phyloP scores from a whole-genome alignment of 129 eudicot species.

The Logfia minima region DNA sequence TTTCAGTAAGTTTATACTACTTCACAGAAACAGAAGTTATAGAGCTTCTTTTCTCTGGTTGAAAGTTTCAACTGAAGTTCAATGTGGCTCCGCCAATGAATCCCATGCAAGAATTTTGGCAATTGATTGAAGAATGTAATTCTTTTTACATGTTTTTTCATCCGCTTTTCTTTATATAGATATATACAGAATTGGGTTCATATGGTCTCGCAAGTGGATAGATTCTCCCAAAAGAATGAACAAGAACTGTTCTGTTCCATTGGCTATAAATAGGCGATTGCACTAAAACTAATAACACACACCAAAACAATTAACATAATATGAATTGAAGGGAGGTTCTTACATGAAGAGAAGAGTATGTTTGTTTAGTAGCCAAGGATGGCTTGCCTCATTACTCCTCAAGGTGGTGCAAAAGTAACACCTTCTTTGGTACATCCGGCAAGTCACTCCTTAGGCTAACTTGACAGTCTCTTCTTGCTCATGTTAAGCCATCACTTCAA shows the following conservation, averaged over 20 bases:
- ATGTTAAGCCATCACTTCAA: conserved; percentile 18
- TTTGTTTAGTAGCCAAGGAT: conserved; percentile 65
- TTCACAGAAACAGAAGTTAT: too few species aligned
- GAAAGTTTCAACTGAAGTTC: too few species aligned
- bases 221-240: neutral
- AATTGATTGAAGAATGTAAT: too few species aligned
- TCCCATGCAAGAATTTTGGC: neutral
- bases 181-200: neutral
- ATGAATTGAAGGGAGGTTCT: conserved; percentile 12
- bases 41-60: too few species aligned
- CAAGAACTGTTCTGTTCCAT: neutral
- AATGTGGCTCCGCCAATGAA: neutral
- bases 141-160: too few species aligned
- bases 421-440: conserved; percentile 17
- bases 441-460: conserved; percentile 20
- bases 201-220: neutral
- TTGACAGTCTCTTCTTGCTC: conserved; percentile 24
- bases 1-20: too few species aligned
- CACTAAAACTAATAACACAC: conserved; percentile 9
- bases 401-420: conserved; percentile 9
- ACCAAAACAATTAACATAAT: neutral
- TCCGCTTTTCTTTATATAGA: too few species aligned
- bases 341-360: conserved; percentile 23
- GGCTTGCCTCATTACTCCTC: conserved; percentile 50
- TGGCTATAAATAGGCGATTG: conserved; percentile 13